Evolutionary conservation across 129 eudicot genomes (phyloP).

Genomic region (Arctium minus): DNA sequence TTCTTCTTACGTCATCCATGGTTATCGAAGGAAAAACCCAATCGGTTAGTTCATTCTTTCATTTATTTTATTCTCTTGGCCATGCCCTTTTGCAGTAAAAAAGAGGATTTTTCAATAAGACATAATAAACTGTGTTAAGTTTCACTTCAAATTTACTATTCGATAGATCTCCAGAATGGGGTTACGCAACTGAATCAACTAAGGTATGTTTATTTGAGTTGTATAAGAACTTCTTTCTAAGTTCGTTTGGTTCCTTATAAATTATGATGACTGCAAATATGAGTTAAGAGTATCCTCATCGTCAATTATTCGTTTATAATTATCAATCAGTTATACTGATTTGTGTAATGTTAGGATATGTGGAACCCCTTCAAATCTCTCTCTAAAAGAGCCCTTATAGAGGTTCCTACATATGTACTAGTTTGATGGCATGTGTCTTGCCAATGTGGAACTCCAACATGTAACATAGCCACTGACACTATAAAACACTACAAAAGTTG

Average conservation of each 20-base stretch:
- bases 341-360: too few relatives aligned
- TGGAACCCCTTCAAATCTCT: too few relatives aligned
- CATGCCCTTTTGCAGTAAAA: background rate
- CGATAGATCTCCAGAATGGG: too few relatives aligned
- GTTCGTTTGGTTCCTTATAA: background rate
- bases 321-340: background rate
- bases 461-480: background rate
- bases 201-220: constrained; percentile 46
- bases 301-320: background rate
- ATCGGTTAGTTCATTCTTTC: background rate
- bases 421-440: too few relatives aligned
- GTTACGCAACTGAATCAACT: too few relatives aligned
- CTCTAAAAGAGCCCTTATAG: too few relatives aligned
- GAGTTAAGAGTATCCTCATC: background rate
- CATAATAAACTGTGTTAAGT: background rate
- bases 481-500: too few relatives aligned
- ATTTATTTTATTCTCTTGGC: background rate
- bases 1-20: constrained; percentile 1
- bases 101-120: background rate
- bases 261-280: background rate
- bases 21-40: background rate
- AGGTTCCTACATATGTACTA: too few relatives aligned
- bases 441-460: too few relatives aligned
- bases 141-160: background rate
- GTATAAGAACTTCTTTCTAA: background rate